These are phyloP conservation scores for Torulaspora maleeae DNA, from an alignment of 805 yeast species.

Conservation along the genomic window DNA sequence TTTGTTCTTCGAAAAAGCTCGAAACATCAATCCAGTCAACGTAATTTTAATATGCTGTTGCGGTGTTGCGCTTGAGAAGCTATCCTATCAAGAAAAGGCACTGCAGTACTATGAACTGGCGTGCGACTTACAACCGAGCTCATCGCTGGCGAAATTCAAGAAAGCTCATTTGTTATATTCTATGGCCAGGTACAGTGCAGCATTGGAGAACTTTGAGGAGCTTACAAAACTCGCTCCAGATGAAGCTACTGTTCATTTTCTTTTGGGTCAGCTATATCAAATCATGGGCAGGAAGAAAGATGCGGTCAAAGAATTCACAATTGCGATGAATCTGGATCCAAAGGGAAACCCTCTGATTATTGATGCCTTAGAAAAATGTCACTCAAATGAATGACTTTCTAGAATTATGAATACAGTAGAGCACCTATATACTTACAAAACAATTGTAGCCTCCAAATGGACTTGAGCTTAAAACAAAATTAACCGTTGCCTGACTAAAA, in stretches of 20 bases:
- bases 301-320: conserved; percentile 82
- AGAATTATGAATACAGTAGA: conserved; percentile 8
- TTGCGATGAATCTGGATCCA: conserved; percentile 87
- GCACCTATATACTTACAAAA: conserved; percentile 7
- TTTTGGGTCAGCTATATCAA: conserved; percentile 82
- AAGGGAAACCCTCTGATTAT: conserved; percentile 81
- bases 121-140: conserved; percentile 73
- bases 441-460: background rate
- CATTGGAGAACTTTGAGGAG: conserved; percentile 68
- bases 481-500: background rate
- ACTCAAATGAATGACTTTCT: conserved; percentile 23
- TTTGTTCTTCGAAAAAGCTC: conserved; percentile 80
- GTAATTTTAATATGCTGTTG: conserved; percentile 86
- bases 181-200: conserved; percentile 64
- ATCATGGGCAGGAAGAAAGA: conserved; percentile 64
- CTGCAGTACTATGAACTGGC: conserved; percentile 79
- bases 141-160: conserved; percentile 82
- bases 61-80: conserved; percentile 85
- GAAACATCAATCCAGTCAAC: conserved; percentile 83
- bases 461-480: background rate
- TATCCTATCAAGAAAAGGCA: conserved; percentile 65
- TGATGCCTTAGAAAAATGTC: conserved; percentile 67
- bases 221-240: conserved; percentile 81
- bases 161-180: conserved; percentile 77
- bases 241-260: conserved; percentile 88